Evolutionary conservation across 305 asterid genomes (phyloP), one percentile per base, ranked within the genome.

Genomic region (Fraxinus xanthoxyloides): DNA sequence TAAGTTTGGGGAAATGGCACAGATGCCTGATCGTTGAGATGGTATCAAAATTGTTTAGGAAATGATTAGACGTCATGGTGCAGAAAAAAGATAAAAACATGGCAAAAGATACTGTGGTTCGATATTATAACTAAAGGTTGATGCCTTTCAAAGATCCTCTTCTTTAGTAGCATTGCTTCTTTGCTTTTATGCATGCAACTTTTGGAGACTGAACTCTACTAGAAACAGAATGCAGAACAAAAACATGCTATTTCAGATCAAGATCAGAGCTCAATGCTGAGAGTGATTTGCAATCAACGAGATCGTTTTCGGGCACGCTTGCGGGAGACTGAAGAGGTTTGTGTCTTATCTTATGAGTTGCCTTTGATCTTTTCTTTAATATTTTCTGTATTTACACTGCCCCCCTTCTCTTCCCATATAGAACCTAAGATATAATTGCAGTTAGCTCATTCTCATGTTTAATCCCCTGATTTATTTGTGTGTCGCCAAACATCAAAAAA

Each of bases 221-320:
- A 63, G 79, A 84, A 82, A 83, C 92, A 97, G 99, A 94, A 89
- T 90, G 85, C 86, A 61, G 98, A 92, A 85, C 98, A 90, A 80
- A 92, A 89, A 87, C 95, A 91, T 79, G 87, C 85, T 86, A 85
- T 92, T 35, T 79, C 93, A 61, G 98, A 97, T 84, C 92, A 90
- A 85, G 99, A 97, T 90, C 99, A 97, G 82, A 95, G 90, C 88
- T 97, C 99, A 70, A 97, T 97, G 99, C 97, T 97, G 83, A 94
- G 93, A 89, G 99, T 97, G 92, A 97, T 97, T 70, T 97, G 99
- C 97, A 94, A 91, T 88, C 99, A 97, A 86, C 93, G 99, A 40
- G 99, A 97, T 85, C 95, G 99, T 75, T 97, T 97, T 77, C 92
- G 99, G 80, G 89, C 98, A 75, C 98, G 99, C 76, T 84, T 97